Evolutionary conservation across 192 early-diverging fungal genomes (phyloP), one percentile per base, ranked within the genome.

Genomic region (Linnemannia schmuckeri): DNA sequence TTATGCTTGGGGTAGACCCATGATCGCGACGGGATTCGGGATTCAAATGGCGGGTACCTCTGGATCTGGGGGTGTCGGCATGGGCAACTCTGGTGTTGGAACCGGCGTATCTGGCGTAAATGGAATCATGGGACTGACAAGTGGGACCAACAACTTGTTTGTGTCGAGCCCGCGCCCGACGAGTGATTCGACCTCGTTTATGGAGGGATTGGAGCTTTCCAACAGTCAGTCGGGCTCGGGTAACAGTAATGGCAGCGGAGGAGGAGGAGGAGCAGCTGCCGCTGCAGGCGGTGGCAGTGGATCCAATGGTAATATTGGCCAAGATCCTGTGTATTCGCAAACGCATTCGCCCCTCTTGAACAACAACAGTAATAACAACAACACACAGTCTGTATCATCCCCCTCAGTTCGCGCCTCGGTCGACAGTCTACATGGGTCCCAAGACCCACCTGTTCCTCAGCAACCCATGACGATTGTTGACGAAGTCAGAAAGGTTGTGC

Each of bases 401-500:
- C 80, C 80, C 17, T 66, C 74, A 9, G 47, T 82, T 6, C 52
- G 66, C 20, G 66, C 74, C 37, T 61, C 80, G 10, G 61, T 9
- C 27, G 61, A 66, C 61, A 33, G 30, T 66, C 12, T 76, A 24
- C 74, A 82, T 63, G 66, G 73, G 18, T 17, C 33, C 0, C 80
- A 76, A 1, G 80, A 72, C 54, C 37, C 57, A 8, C 30, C 10
- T 37, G 24, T 37, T 0, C 63, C 49, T 15, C 84, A 80, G 24
- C 70, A 73, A n/a, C 79, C 85, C n/a, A 61, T 75, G 79, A 87
- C 79, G 41, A 81, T 87, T 30, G 85, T 87, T 22, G 85, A 87
- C 22, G 85, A 87, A 66, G 80, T 87, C 10, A 70, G 85, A 27
- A 81, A 78, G 54, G 80, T 87, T 17, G 85, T 87, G 2, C 79